Conservation (phyloP, 2,329 filamentous ascomycete genomes). For the Lizonia empirigonia region DNA sequence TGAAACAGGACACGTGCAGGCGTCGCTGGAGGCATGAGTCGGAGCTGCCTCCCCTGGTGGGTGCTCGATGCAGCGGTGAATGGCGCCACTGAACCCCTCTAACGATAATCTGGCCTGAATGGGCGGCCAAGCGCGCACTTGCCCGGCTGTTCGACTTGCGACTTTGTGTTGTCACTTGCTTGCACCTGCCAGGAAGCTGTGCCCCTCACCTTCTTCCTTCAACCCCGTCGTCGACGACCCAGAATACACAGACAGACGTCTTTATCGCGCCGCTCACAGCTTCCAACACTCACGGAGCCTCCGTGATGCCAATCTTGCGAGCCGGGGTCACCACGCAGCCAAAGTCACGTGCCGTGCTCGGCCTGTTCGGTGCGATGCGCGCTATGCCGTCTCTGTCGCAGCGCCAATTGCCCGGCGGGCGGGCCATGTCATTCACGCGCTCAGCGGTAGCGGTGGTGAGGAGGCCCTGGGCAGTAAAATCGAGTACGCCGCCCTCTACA, state of each 20-base stretch:
- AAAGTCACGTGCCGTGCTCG: conserved; percentile 5
- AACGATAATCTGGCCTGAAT: conserved; percentile 19
- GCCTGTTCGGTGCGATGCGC: not conserved
- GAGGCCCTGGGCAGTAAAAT: conserved; percentile 12
- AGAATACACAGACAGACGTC: not conserved
- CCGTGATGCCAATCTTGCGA: conserved; percentile 7
- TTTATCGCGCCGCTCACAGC: not conserved
- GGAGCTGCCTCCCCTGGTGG: not conserved
- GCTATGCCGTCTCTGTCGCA: conserved; percentile 13
- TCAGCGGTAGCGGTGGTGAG: conserved; percentile 18
- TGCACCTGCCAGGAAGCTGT: conserved; percentile 22
- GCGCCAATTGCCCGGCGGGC: conserved; percentile 22
- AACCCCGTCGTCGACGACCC: conserved; percentile 7
- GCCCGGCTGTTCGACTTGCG: conserved; percentile 23
- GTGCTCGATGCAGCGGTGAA: conserved; percentile 5
- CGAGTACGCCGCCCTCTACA: conserved; percentile 29
- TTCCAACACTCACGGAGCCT: not conserved
- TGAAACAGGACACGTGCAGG: no score
- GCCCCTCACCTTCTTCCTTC: conserved; percentile 27
- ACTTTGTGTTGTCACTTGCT: conserved; percentile 28
- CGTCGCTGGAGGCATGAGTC: conserved; percentile 2
- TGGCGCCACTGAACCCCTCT: conserved; percentile 21
- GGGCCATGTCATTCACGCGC: conserved; percentile 21
- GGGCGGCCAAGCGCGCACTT: conserved; percentile 23
- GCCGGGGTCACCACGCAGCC: conserved; percentile 8